Base-by-base conservation (phyloP, 108 stramenopile species). In the Parmales sp. region DNA sequence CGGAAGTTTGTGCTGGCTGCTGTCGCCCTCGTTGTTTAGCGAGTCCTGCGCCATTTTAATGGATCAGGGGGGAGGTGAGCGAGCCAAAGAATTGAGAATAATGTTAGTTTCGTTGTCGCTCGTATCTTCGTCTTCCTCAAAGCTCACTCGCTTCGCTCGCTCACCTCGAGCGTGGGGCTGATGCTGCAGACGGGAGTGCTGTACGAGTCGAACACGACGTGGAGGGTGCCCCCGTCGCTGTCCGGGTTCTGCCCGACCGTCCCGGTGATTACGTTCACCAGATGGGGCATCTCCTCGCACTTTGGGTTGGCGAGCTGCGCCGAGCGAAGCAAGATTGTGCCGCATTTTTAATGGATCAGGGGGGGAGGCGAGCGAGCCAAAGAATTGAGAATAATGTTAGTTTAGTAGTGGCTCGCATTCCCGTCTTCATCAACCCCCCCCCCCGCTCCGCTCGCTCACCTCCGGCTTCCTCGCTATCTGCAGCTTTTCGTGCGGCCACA, bases 401-500 rank as follows among this genome's bases (percentile, higher is more conserved):
- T n/a, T n/a, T n/a, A n/a, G n/a, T n/a, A n/a, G n/a, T n/a, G n/a
- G n/a, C n/a, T n/a, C n/a, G n/a, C n/a, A n/a, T n/a, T n/a, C n/a
- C n/a, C n/a, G n/a, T n/a, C n/a, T n/a, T n/a, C n/a, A n/a, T n/a
- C n/a, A n/a, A n/a, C n/a, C n/a, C n/a, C n/a, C n/a, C n/a, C n/a
- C n/a, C n/a, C n/a, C n/a, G n/a, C n/a, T n/a, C n/a, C n/a, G n/a
- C n/a, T n/a, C n/a, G n/a, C n/a, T n/a, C n/a, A n/a, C n/a, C n/a
- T 60, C 54, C 31, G 54, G 54, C 31, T 60, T 34, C 28, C 54
- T 60, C 26, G 54, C 54, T 3, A 60, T 34, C 16, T 60, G 54
- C 7, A 60, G 54, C 54, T 60, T 60, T 20, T 60, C 31, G 54
- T 60, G 54, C 54, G 54, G 54, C 54, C 54, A 60, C 2, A 60